These are phyloP conservation scores for Xylaria grammica DNA, from an alignment of 495 filamentous ascomycete species.

Conservation along the genomic window DNA sequence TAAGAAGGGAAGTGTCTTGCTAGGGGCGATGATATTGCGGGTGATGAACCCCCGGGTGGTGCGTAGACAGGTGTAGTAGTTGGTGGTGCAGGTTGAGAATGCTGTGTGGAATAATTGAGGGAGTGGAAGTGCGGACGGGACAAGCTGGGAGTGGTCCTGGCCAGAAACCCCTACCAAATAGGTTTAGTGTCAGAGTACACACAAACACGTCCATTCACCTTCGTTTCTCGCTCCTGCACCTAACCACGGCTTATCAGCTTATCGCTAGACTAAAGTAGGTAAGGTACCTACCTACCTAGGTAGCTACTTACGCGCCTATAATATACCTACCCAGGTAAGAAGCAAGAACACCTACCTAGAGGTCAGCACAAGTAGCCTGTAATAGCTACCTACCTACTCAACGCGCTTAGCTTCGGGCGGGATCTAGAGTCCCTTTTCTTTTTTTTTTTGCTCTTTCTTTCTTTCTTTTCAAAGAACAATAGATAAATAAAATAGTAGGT, in stretches of 20 bases:
- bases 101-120: slow-evolving; percentile 42
- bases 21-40: slow-evolving; percentile 32
- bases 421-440: no score
- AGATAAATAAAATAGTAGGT: no score
- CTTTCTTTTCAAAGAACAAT: no score
- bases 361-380: no score
- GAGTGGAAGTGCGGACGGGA: slow-evolving; percentile 26
- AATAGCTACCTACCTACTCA: no score
- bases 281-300: background rate
- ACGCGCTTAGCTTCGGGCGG: no score
- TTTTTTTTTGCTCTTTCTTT: no score
- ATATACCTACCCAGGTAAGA: no score
- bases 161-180: slow-evolving; percentile 6
- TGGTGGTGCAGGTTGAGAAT: slow-evolving; percentile 42
- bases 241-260: slow-evolving; percentile 14
- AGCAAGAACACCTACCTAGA: no score
- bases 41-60: slow-evolving; percentile 35
- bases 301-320: no score
- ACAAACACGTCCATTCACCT: slow-evolving; percentile 1
- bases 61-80: slow-evolving; percentile 39
- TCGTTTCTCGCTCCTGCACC: background rate
- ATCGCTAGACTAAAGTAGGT: background rate
- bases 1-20: slow-evolving; percentile 26
- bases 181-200: slow-evolving; percentile 16
- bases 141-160: slow-evolving; percentile 23